Percentiles rank a stretch among this genome's conserved stretches.
Conservation (phyloP, 805 yeast genomes). For the Candida sithepensis region DNA sequence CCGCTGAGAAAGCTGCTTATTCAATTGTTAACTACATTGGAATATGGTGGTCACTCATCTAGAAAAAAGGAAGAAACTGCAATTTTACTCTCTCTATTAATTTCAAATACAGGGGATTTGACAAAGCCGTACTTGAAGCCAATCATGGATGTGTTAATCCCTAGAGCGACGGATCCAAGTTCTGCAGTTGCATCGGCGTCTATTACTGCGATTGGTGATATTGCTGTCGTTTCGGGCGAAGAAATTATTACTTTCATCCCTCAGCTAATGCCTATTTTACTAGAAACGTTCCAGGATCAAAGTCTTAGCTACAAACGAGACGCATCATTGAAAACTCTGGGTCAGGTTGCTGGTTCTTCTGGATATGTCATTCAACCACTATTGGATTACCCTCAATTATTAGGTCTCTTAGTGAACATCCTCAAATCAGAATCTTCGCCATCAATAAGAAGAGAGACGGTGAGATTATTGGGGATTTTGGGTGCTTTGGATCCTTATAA, state of each 20-base stretch:
- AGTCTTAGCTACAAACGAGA: constrained; percentile 84
- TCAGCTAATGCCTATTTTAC: constrained; percentile 78
- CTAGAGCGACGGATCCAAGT: constrained; percentile 67
- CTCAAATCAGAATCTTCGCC: constrained; percentile 77
- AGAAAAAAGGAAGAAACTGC: constrained; percentile 87
- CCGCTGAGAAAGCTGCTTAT: constrained; percentile 81
- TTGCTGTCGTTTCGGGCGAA: constrained; percentile 85
- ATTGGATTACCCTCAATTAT: constrained; percentile 83
- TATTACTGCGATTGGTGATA: constrained; percentile 82
- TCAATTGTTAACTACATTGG: constrained; percentile 80
- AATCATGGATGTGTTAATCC: constrained; percentile 78
- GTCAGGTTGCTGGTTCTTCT: constrained; percentile 84
- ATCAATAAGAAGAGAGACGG: constrained; percentile 79
- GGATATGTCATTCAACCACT: constrained; percentile 95
- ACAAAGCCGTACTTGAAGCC: constrained; percentile 90
- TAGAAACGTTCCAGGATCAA: constrained; percentile 89
- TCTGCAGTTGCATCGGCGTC: constrained; percentile 86
- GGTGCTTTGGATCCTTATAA: constrained; percentile 98
- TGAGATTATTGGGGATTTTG: constrained; percentile 81
- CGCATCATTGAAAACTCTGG: constrained; percentile 83
- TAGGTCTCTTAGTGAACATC: constrained; percentile 78
- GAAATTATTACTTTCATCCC: constrained; percentile 69
- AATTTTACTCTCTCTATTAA: constrained; percentile 63
- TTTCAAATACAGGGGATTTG: constrained; percentile 74
- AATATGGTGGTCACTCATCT: constrained; percentile 68